These are phyloP conservation scores for Cladosporium sp. DNA, from an alignment of 2,329 filamentous ascomycete species.

Conservation along the genomic window DNA sequence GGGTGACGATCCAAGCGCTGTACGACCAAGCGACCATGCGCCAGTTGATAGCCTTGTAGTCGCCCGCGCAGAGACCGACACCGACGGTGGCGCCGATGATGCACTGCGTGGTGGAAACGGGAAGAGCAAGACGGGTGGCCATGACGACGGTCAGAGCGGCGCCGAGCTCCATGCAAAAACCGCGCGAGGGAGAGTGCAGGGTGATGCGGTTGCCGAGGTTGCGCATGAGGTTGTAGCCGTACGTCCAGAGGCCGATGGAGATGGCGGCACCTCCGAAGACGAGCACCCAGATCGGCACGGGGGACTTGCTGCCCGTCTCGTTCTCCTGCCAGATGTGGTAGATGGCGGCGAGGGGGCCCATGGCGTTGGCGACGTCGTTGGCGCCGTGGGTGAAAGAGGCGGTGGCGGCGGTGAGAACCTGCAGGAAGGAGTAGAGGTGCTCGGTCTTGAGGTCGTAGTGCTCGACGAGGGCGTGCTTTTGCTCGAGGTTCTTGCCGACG, in stretches of 20 bases:
- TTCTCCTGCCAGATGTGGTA: conserved; percentile 54
- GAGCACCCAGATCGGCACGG: conserved; percentile 58
- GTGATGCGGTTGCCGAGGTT: conserved; percentile 57
- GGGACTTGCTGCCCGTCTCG: conserved; percentile 39
- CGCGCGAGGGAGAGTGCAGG: conserved; percentile 54
- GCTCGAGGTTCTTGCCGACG: conserved; percentile 18
- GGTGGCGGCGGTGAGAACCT: conserved; percentile 62
- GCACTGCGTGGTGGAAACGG: conserved; percentile 60
- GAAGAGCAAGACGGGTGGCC: conserved; percentile 56
- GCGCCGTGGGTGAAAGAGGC: conserved; percentile 67
- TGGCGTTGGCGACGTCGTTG: conserved; percentile 60
- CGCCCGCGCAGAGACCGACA: conserved; percentile 55
- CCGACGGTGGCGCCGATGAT: conserved; percentile 57
- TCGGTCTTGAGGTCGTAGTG: conserved; percentile 51
- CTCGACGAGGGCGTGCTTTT: conserved; percentile 48
- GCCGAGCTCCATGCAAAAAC: conserved; percentile 56
- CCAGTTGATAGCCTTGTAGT: conserved; percentile 57
- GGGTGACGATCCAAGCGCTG: conserved; percentile 54
- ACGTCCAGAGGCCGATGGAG: conserved; percentile 54
- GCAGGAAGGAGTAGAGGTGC: conserved; percentile 60
- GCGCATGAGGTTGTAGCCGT: conserved; percentile 48
- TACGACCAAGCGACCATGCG: conserved; percentile 59
- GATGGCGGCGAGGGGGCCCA: conserved; percentile 58
- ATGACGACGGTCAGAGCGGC: conserved; percentile 58
- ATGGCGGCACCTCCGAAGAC: conserved; percentile 50